Conservation (phyloP, 2,329 filamentous ascomycete genomes). For the Calonectria pseudoturangicola region DNA sequence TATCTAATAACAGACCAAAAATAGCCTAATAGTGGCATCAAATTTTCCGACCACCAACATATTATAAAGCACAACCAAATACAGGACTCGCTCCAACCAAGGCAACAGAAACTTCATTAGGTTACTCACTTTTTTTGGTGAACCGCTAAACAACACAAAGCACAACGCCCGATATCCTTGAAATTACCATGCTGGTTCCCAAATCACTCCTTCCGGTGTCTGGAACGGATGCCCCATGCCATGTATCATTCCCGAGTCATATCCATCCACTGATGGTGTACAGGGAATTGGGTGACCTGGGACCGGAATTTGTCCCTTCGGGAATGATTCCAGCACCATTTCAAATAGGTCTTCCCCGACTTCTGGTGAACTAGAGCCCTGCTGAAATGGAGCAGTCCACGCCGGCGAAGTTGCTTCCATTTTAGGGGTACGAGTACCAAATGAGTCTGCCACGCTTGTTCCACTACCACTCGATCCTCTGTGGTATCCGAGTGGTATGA, state of each 20-base stretch:
- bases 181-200: slow-evolving; percentile 49
- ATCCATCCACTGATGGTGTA: slow-evolving; percentile 9
- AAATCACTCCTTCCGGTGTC: slow-evolving; percentile 28
- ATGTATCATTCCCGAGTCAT: slow-evolving; percentile 17
- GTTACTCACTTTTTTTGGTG: neutral
- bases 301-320: slow-evolving; percentile 19
- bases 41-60: neutral
- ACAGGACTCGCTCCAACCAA: neutral
- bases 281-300: slow-evolving; percentile 25
- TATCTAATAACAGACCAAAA: neutral
- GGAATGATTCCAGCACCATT: slow-evolving; percentile 46
- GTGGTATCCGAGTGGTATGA: slow-evolving; percentile 44
- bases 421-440: slow-evolving; percentile 50
- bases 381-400: slow-evolving; percentile 51
- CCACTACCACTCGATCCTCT: slow-evolving; percentile 51
- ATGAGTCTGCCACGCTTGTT: slow-evolving; percentile 52
- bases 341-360: slow-evolving; percentile 50
- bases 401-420: slow-evolving; percentile 46
- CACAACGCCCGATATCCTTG: slow-evolving; percentile 11
- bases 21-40: neutral
- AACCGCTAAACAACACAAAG: neutral
- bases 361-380: slow-evolving; percentile 46
- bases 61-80: neutral
- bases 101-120: neutral
- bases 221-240: slow-evolving; percentile 21